Evolutionary conservation across 345 rosid genomes (phyloP), one percentile per base, ranked within the genome.

Genomic region (Salix brachista): DNA sequence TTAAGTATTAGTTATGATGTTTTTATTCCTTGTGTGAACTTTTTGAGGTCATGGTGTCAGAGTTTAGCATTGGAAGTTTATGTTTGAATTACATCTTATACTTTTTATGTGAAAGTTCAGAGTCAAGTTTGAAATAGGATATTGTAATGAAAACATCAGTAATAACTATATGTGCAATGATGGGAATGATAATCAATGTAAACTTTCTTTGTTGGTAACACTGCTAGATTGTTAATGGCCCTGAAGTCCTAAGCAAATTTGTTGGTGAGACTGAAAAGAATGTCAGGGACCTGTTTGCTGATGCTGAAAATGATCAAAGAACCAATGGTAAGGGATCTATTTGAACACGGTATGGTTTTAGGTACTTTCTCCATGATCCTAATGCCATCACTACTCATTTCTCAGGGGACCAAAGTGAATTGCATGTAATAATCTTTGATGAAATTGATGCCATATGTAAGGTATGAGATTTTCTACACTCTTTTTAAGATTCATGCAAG

Each of bases 401-500:
- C 83, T 79, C 92, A 94, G 98, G 99, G 58, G 97, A 96, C 54
- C 92, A 92, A 78, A 92, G 98, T 84, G 98, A 94, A 42, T 83
- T 94, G 87, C 99, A 96, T 86, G 98, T 96, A 72, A 92, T 96
- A 77, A 92, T 96, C 50, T 96, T 96, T 86, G 97, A 96, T 84
- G 99, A 96, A 85, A 96, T 96, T 89, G 99, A 96, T 92, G 98
- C 99, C 77, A 94, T 96, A 71, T 96, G 99, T 82, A 96, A 96
- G 99, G 99, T 96, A 89, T 75, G 81, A 32, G 30, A 67, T 58
- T 65, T 34, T 44, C 66, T 58, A 13, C 28, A 30, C 64, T 42
- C 48, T 67, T 26, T 10, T 26, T 44, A 65, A 16, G 56, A n/a
- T 34, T 18, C 18, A 46, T 6, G 21, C 4, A 6, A 65, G 19